Conservation (phyloP, 441 rosid genomes). For the Corymbia calophylla region DNA sequence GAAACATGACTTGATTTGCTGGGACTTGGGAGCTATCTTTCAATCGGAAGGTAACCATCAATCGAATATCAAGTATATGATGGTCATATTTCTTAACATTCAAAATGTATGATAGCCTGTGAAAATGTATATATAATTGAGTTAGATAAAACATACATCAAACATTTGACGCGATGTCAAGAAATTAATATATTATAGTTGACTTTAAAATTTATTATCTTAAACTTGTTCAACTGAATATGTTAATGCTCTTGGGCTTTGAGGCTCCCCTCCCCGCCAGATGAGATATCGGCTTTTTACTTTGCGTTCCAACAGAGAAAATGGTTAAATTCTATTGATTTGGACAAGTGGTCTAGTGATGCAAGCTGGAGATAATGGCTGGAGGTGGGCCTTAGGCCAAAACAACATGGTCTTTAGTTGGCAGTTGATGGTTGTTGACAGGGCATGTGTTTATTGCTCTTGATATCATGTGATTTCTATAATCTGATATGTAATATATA, state of each 20-base stretch:
- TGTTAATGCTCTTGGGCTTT: neutral
- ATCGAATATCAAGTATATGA: neutral
- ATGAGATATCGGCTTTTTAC: neutral
- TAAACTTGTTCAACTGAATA: neutral
- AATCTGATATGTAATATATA: neutral
- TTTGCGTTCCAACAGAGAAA: neutral
- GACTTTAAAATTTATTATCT: neutral
- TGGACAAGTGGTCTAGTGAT: neutral
- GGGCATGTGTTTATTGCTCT: neutral
- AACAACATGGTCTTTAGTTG: neutral
- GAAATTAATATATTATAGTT: neutral
- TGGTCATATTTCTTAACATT: neutral
- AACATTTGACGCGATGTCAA: accelerated
- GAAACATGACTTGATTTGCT: neutral
- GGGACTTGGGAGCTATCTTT: neutral
- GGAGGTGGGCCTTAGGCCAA: neutral
- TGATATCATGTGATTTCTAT: neutral
- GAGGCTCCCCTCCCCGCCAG: neutral
- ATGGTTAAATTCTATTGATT: neutral
- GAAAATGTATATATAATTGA: neutral
- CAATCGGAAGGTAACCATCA: neutral
- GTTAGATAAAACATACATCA: accelerated
- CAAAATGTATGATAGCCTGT: neutral
- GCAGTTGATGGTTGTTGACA: neutral
- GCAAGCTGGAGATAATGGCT: neutral